These are phyloP conservation scores for Ustilaginoidea virens DNA, from an alignment of 2,329 filamentous ascomycete genomes.

Conservation along the genomic window DNA sequence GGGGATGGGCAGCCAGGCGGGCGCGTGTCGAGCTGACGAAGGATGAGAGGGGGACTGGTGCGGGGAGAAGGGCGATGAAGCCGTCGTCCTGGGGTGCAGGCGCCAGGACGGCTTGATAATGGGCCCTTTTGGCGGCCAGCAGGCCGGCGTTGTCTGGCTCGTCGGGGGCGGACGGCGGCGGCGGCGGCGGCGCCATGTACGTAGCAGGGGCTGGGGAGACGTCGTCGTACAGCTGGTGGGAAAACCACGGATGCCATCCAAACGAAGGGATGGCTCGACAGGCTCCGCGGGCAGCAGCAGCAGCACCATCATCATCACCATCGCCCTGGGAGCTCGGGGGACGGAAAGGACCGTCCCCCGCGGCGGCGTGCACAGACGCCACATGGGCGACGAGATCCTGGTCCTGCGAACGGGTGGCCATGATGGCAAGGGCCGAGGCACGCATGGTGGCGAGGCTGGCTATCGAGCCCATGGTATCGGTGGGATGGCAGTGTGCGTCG, in stretches of 20 bases:
- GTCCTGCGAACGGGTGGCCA: slow-evolving; percentile 64
- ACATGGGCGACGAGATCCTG: slow-evolving; percentile 54
- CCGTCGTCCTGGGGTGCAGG: slow-evolving; percentile 26
- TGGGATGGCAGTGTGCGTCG: slow-evolving; percentile 76
- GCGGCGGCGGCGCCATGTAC: slow-evolving; percentile 21
- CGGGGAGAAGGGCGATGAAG: slow-evolving; percentile 37
- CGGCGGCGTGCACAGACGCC: slow-evolving; percentile 39
- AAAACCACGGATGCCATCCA: slow-evolving; percentile 83
- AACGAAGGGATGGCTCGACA: slow-evolving; percentile 48
- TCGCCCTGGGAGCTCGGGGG: neutral
- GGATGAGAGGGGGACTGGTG: slow-evolving; percentile 41
- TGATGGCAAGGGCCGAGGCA: slow-evolving; percentile 50
- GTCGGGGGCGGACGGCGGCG: slow-evolving; percentile 10
- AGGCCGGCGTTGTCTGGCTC: slow-evolving; percentile 8
- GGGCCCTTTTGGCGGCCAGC: slow-evolving; percentile 27
- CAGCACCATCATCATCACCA: neutral
- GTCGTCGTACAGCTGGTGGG: slow-evolving; percentile 59
- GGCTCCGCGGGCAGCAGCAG: neutral
- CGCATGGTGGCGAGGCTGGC: slow-evolving; percentile 47
- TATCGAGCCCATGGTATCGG: slow-evolving; percentile 55
- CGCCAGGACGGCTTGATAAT: slow-evolving; percentile 55
- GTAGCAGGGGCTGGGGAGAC: too few relatives aligned
- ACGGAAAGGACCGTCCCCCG: slow-evolving; percentile 1
- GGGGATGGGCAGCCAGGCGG: slow-evolving; percentile 40
- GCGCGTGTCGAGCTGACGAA: slow-evolving; percentile 40